Evolutionary conservation across 2,329 filamentous ascomycete species (phyloP).

Genomic region (Cercospora sojina): DNA sequence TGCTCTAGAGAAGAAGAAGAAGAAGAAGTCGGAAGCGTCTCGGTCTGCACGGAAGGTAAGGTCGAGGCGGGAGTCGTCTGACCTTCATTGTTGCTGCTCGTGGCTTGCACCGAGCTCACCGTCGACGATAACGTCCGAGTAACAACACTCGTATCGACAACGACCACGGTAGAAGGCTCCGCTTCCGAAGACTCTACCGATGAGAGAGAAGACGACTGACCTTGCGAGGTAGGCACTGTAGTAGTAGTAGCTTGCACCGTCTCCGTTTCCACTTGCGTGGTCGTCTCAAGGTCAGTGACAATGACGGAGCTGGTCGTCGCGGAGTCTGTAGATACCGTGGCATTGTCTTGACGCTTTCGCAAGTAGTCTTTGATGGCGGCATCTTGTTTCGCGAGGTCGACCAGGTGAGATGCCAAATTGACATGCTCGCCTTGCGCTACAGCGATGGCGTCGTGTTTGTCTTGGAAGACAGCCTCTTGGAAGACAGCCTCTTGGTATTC

Average conservation of each 20-base stretch:
- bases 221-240: conserved; percentile 24
- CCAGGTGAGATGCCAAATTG: conserved; percentile 60
- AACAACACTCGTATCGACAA: conserved; percentile 18
- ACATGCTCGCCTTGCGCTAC: conserved; percentile 62
- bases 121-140: conserved; percentile 17
- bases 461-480: conserved; percentile 66
- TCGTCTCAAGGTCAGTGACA: conserved; percentile 32
- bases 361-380: conserved; percentile 41
- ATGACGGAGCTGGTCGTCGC: conserved; percentile 30
- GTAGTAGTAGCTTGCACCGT: conserved; percentile 15
- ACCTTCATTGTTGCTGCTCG: conserved; percentile 20
- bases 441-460: conserved; percentile 63
- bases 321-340: conserved; percentile 25
- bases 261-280: conserved; percentile 25
- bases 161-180: conserved; percentile 15
- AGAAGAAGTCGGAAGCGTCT: conserved; percentile 17
- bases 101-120: conserved; percentile 20
- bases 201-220: conserved; percentile 24
- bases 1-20: conserved; percentile 21
- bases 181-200: conserved; percentile 10
- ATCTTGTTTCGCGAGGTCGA: conserved; percentile 59
- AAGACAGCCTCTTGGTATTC: conserved; percentile 69
- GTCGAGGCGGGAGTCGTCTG: conserved; percentile 19
- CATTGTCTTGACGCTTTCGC: conserved; percentile 42
- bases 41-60: conserved; percentile 9